phyloP scores from a whole-genome alignment of 805 yeast genomes.

The Teunomyces barrocoloradensis region DNA sequence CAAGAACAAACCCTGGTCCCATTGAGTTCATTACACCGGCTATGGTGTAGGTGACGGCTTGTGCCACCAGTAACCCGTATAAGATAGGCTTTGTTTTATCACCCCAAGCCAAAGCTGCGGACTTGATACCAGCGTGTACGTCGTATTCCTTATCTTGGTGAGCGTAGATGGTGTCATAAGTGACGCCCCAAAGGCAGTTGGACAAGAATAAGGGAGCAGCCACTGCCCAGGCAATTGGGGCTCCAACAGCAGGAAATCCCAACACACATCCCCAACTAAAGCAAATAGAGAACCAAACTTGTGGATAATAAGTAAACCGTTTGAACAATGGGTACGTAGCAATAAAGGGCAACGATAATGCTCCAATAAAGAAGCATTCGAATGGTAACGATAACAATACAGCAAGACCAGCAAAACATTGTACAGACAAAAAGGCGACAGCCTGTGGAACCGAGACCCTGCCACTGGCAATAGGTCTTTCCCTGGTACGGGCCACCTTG shows the following conservation, averaged over 20 bases:
- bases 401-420: slow-evolving; percentile 69
- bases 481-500: slow-evolving; percentile 83
- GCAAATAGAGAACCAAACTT: slow-evolving; percentile 72
- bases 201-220: slow-evolving; percentile 77
- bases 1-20: slow-evolving; percentile 82
- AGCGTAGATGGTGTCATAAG: slow-evolving; percentile 94
- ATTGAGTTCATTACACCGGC: slow-evolving; percentile 76
- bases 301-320: slow-evolving; percentile 95
- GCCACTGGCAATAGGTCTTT: slow-evolving; percentile 91
- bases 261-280: slow-evolving; percentile 93
- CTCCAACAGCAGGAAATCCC: slow-evolving; percentile 96
- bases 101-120: slow-evolving; percentile 96
- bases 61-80: slow-evolving; percentile 62
- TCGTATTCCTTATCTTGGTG: slow-evolving; percentile 95
- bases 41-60: slow-evolving; percentile 56
- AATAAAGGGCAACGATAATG: slow-evolving; percentile 74
- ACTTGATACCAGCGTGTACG: slow-evolving; percentile 84
- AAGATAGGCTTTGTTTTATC: slow-evolving; percentile 68
- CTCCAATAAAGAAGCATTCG: slow-evolving; percentile 80
- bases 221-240: slow-evolving; percentile 65
- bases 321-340: slow-evolving; percentile 90
- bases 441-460: slow-evolving; percentile 74
- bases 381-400: slow-evolving; percentile 71
- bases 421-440: slow-evolving; percentile 63
- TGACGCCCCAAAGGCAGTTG: slow-evolving; percentile 89